These are phyloP conservation scores for Lathyrus aphaca DNA, from an alignment of 306 rosid genomes.

Conservation along the genomic window DNA sequence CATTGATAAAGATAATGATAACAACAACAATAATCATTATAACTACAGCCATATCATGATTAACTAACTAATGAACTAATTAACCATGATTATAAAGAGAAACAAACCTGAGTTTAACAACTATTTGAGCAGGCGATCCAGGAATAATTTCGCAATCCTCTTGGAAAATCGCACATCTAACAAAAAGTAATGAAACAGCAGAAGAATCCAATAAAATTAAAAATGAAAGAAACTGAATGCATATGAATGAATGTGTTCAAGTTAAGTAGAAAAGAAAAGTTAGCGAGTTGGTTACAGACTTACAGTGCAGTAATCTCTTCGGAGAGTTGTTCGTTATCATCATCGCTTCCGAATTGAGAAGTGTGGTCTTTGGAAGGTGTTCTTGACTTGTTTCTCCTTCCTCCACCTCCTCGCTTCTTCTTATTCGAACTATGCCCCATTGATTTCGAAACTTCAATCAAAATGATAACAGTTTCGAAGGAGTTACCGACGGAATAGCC, in stretches of 20 bases:
- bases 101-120: constrained; percentile 69
- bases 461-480: background rate
- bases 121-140: constrained; percentile 64
- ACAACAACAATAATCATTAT: background rate
- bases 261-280: background rate
- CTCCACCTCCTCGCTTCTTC: constrained; percentile 71
- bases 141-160: constrained; percentile 71
- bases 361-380: constrained; percentile 63
- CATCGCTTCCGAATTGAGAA: constrained; percentile 47
- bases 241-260: constrained; percentile 6
- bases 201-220: too few relatives aligned
- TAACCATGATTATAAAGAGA: background rate
- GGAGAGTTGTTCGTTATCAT: constrained; percentile 73
- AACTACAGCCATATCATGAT: background rate
- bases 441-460: constrained; percentile 18
- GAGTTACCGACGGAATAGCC: background rate
- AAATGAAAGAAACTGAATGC: background rate
- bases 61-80: background rate
- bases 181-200: background rate
- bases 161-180: constrained; percentile 80
- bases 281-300: constrained; percentile 32
- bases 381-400: constrained; percentile 69
- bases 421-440: constrained; percentile 86
- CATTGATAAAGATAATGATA: background rate
- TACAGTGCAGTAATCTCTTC: constrained; percentile 90